These are phyloP conservation scores for Rhizopogon vesiculosus DNA, from an alignment of 768 basidiomycete species.

Conservation along the genomic window DNA sequence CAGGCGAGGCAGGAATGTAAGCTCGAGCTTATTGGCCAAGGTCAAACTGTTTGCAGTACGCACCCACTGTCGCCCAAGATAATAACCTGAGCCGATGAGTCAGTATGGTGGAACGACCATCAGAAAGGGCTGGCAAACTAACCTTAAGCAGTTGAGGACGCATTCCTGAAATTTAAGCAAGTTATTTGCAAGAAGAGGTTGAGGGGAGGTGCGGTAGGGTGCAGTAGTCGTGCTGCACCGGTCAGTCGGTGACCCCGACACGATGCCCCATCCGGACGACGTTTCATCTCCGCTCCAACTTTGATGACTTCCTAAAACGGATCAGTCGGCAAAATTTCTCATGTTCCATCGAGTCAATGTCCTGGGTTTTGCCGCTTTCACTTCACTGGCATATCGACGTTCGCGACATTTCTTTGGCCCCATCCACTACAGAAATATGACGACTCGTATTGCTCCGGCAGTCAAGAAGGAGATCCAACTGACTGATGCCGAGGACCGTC, in stretches of 20 bases:
- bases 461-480: constrained; percentile 43
- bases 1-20: constrained; percentile 1
- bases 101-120: background rate
- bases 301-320: background rate
- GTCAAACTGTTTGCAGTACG: constrained; percentile 26
- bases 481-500: constrained; percentile 59
- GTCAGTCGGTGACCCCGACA: constrained; percentile 15
- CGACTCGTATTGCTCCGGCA: constrained; percentile 27
- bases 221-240: constrained; percentile 1
- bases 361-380: background rate
- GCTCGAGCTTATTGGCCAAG: constrained; percentile 1
- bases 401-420: constrained; percentile 3
- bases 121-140: background rate
- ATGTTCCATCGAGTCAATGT: background rate
- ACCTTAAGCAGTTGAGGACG: constrained; percentile 88
- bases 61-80: constrained; percentile 98
- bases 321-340: background rate
- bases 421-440: constrained; percentile 19
- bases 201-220: background rate
- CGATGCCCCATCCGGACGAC: constrained; percentile 10
- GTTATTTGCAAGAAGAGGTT: background rate
- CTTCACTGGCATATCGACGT: background rate
- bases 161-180: constrained; percentile 37
- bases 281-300: constrained; percentile 24
- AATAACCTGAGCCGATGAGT: constrained; percentile 66